Base-by-base conservation (phyloP, 2,329 filamentous ascomycete genomes). In the Aquanectria penicillioides region DNA sequence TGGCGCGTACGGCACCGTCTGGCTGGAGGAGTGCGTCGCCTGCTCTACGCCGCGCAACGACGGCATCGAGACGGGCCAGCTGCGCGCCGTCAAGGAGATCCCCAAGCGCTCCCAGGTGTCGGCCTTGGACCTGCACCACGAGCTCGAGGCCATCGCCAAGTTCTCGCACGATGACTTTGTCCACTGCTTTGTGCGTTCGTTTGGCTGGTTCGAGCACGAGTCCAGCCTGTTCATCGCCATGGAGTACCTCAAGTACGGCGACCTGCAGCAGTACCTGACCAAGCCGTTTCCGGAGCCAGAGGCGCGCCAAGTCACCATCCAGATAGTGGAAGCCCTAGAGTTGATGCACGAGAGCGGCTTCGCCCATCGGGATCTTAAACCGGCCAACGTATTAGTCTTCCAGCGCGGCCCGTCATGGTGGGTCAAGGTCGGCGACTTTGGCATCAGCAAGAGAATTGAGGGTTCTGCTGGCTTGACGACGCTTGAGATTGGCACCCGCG, bases 291-390 rank as follows among this genome's bases (percentile, higher is more conserved):
- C 53, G 1, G 58, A 61, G 17, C 26, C 25, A 2, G 53, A 48
- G 6, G 41, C 33, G 28, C 40, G 23, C 12, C 28, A 41, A 8
- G 49, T 61, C n/a, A 6, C 28, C 6, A 15, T 29, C 2, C 58
- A 61, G 18, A 33, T 61, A 5, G 38, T 43, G 12, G 41, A 51
- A 25, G 58, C 41, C 12, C 23, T 61, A 6, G 18, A 44, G 15
- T 18, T 52, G 9, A 61, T 61, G 58, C 58, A 61, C 17, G 48
- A 37, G 10, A 51, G 26, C 5, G 47, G 40, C 22, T 61, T 61
- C 15, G 53, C 52, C 4, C 57, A 61, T 11, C 33, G 57, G 6
- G 57, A 61, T 17, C 36, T 61, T 5, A 61, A 61, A 12, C 52
- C 58, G 3, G 23, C 33, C 17, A 46, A 56, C 29, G 38, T 38